Percentiles rank a stretch among this genome's conserved stretches.
Evolutionary conservation across 345 rosid genomes (phyloP).

Genomic region (Linum tenue): DNA sequence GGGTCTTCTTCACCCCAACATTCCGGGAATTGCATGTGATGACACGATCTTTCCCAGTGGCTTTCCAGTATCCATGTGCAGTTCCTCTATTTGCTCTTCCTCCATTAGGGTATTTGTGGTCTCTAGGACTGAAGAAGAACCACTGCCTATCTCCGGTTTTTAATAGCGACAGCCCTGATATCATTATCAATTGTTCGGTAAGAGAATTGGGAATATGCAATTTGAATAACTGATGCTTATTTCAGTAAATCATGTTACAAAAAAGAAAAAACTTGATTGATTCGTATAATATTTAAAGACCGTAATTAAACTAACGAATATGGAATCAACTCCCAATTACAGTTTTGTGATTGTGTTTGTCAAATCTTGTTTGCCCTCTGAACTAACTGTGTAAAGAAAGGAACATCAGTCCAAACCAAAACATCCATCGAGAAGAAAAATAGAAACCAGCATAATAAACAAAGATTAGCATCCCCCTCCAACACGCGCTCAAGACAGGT

Average conservation of each 20-base stretch:
- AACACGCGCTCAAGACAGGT: too few species aligned
- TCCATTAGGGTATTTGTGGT: conserved; percentile 81
- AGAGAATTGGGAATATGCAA: neutral
- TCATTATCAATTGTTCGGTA: neutral
- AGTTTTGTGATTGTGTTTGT: neutral
- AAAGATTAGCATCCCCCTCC: neutral
- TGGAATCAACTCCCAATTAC: neutral
- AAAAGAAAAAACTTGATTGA: too few species aligned
- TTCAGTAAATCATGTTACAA: too few species aligned
- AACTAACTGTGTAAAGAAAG: neutral
- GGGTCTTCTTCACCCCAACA: conserved; percentile 81
- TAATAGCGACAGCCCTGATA: conserved; percentile 47
- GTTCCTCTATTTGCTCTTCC: conserved; percentile 85
- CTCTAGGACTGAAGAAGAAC: conserved; percentile 83
- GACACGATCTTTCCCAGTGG: conserved; percentile 72
- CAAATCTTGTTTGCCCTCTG: neutral
- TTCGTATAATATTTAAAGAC: neutral
- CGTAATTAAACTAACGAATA: neutral
- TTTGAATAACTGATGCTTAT: too few species aligned
- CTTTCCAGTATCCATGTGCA: conserved; percentile 72
- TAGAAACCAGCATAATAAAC: neutral
- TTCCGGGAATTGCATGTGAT: conserved; percentile 39
- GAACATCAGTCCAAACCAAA: neutral
- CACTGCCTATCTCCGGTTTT: conserved; percentile 86
- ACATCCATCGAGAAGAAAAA: too few species aligned